Percentiles rank a stretch among this genome's conserved stretches.
Conservation (phyloP, 805 yeast genomes). For the Blastobotrys muscicola region DNA sequence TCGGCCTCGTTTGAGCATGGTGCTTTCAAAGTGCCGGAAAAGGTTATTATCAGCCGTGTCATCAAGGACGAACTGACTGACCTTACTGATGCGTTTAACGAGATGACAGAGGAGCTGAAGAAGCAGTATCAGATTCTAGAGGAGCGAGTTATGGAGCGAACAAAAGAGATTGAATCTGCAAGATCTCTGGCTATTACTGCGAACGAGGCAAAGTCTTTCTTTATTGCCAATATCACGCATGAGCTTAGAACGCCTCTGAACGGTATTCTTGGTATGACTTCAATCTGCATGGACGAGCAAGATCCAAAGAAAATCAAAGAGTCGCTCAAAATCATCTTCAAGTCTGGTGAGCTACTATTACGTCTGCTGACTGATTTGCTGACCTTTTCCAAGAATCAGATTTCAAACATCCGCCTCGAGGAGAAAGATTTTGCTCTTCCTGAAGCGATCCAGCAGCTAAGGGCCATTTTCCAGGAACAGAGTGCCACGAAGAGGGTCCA, state of each 20-base stretch:
- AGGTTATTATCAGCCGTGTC: slow-evolving; percentile 13
- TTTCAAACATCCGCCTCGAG: slow-evolving; percentile 75
- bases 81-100: slow-evolving; percentile 78
- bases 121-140: slow-evolving; percentile 77
- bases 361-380: slow-evolving; percentile 84
- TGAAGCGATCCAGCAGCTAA: slow-evolving; percentile 71
- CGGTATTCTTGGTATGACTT: slow-evolving; percentile 93
- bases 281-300: slow-evolving; percentile 80
- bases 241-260: slow-evolving; percentile 91
- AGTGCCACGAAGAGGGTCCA: slow-evolving; percentile 57
- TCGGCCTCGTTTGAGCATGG: neutral
- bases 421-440: slow-evolving; percentile 63
- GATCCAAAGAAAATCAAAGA: slow-evolving; percentile 58
- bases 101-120: slow-evolving; percentile 82
- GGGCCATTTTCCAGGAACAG: slow-evolving; percentile 57
- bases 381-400: slow-evolving; percentile 80
- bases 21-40: slow-evolving; percentile 18
- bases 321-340: slow-evolving; percentile 68
- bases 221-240: slow-evolving; percentile 88
- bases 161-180: slow-evolving; percentile 67
- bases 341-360: slow-evolving; percentile 79
- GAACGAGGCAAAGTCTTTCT: slow-evolving; percentile 88
- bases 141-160: slow-evolving; percentile 77
- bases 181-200: slow-evolving; percentile 47
- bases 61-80: slow-evolving; percentile 73